phyloP scores from a whole-genome alignment of 2,329 filamentous ascomycete species.

The Colletotrichum truncatum region DNA sequence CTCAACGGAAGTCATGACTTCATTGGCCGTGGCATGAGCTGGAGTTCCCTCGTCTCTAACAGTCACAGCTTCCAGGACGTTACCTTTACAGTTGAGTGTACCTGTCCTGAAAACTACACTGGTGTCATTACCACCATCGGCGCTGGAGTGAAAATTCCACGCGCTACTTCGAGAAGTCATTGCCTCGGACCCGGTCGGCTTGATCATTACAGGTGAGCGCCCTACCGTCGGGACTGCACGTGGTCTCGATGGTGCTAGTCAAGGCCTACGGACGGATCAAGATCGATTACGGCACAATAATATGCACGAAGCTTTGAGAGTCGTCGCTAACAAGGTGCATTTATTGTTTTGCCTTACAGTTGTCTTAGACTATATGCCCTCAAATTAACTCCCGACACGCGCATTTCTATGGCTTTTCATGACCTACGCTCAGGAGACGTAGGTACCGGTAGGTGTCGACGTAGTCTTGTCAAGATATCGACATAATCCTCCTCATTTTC shows the following conservation, averaged over 20 bases:
- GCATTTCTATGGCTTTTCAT: no score
- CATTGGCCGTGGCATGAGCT: conserved; percentile 68
- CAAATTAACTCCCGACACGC: no score
- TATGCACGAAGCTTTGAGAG: conserved; percentile 42
- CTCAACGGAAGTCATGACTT: conserved; percentile 67
- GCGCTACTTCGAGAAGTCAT: conserved; percentile 52
- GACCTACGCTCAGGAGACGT: neutral
- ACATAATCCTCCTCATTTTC: conserved; percentile 79
- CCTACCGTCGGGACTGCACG: conserved; percentile 66
- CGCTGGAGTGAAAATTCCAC: conserved; percentile 59
- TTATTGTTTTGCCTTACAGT: no score
- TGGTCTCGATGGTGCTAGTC: no score
- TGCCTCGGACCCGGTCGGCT: conserved; percentile 45
- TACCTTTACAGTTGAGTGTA: conserved; percentile 46
- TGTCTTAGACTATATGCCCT: no score
- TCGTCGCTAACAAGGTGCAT: no score
- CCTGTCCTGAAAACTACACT: conserved; percentile 48
- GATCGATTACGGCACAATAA: conserved; percentile 46
- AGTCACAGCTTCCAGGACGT: conserved; percentile 62
- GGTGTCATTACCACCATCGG: conserved; percentile 62
- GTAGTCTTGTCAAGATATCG: conserved; percentile 66
- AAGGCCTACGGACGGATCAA: conserved; percentile 57
- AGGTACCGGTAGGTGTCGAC: conserved; percentile 53
- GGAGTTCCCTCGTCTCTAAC: conserved; percentile 65
- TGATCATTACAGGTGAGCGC: conserved; percentile 63